Percentiles rank a stretch among this genome's conserved stretches.
phyloP scores from a whole-genome alignment of 495 filamentous ascomycete genomes.

The Aeminium ludgeri region DNA sequence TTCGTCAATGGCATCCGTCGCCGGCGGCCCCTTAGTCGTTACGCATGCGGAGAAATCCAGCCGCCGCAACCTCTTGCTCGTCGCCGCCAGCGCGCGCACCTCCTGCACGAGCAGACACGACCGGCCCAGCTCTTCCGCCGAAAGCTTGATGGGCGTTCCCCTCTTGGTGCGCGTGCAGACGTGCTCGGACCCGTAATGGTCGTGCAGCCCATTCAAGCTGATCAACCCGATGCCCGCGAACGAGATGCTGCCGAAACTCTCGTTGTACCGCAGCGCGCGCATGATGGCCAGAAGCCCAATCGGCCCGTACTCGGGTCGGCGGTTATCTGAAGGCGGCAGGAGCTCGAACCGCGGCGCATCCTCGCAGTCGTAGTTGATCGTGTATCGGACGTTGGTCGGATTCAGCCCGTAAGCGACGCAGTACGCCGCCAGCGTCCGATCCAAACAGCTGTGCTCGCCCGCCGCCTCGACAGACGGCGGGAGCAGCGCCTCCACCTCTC shows the following conservation, averaged over 20 bases:
- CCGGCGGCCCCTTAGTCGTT: constrained; percentile 32
- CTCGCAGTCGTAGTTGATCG: constrained; percentile 56
- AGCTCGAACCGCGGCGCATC: constrained; percentile 73
- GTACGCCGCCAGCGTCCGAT: constrained; percentile 73
- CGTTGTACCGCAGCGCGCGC: constrained; percentile 79
- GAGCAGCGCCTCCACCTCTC: constrained; percentile 43
- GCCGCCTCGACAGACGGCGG: constrained; percentile 41
- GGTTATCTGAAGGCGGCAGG: constrained; percentile 44
- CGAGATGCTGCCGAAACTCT: constrained; percentile 71
- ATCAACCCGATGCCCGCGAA: constrained; percentile 63
- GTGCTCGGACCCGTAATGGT: constrained; percentile 45
- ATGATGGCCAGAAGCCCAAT: constrained; percentile 73
- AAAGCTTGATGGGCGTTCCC: constrained; percentile 38
- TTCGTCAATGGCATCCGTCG: constrained; percentile 32
- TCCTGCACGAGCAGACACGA: constrained; percentile 55
- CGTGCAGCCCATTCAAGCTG: constrained; percentile 41
- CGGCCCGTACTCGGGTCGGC: constrained; percentile 42
- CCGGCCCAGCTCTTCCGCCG: constrained; percentile 40
- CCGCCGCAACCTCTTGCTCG: constrained; percentile 41
- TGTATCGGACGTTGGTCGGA: constrained; percentile 38
- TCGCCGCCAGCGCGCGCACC: constrained; percentile 51
- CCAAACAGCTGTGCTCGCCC: constrained; percentile 66
- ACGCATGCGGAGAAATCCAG: constrained; percentile 48
- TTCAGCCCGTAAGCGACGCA: constrained; percentile 48
- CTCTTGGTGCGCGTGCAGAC: constrained; percentile 41